These are phyloP conservation scores for Phytophthora crassamura DNA, from an alignment of 352 stramenopile species.

Conservation along the genomic window DNA sequence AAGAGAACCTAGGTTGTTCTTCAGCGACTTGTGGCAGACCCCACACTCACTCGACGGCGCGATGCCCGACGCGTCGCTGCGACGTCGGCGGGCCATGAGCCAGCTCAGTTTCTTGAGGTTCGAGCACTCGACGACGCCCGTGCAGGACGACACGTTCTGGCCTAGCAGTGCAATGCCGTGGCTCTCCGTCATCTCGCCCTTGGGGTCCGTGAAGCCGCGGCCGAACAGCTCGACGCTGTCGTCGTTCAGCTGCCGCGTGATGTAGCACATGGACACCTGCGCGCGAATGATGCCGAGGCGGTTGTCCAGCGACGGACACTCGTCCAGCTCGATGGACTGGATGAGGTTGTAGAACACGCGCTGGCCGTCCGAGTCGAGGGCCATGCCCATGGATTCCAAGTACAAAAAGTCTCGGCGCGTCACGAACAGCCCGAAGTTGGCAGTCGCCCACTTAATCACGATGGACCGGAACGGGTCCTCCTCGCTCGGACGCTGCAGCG, in stretches of 20 bases:
- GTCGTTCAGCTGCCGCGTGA: slow-evolving; percentile 39
- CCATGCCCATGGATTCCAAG: slow-evolving; percentile 48
- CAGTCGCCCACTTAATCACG: slow-evolving; percentile 46
- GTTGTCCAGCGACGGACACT: slow-evolving; percentile 17
- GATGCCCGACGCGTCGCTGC: slow-evolving; percentile 25
- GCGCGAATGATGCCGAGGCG: slow-evolving; percentile 43
- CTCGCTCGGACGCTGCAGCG: slow-evolving; percentile 30
- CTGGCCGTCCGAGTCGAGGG: slow-evolving; percentile 42
- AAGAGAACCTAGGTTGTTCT: slow-evolving; percentile 31
- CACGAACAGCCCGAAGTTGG: slow-evolving; percentile 36
- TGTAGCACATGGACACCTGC: slow-evolving; percentile 56
- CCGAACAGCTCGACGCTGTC: slow-evolving; percentile 55
- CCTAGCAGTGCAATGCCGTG: slow-evolving; percentile 44
- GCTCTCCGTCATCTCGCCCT: slow-evolving; percentile 47
- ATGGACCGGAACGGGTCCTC: slow-evolving; percentile 54
- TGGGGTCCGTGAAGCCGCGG: slow-evolving; percentile 51
- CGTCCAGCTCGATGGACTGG: slow-evolving; percentile 45
- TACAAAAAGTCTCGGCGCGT: slow-evolving; percentile 45
- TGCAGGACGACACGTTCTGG: slow-evolving; percentile 34
- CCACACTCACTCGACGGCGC: slow-evolving; percentile 24
- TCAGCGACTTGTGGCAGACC: slow-evolving; percentile 36
- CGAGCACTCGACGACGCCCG: slow-evolving; percentile 45
- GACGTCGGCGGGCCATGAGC: slow-evolving; percentile 40
- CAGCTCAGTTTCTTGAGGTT: slow-evolving; percentile 71
- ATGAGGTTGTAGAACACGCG: slow-evolving; percentile 50